Conservation (phyloP, 2,329 filamentous ascomycete species). For the Rutstroemia sp. region DNA sequence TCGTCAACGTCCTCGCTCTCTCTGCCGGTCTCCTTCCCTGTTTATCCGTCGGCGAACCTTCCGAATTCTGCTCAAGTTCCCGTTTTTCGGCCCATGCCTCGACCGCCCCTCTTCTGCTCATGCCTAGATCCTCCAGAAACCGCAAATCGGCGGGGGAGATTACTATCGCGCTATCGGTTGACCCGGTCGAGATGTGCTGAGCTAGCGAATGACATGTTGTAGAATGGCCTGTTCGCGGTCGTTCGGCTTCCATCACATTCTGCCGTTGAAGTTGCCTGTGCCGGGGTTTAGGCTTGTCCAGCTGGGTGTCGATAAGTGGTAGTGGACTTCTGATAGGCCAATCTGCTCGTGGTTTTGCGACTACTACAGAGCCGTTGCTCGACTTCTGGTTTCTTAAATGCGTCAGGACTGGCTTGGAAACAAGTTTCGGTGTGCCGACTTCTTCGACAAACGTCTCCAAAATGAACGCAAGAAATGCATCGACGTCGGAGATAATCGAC, state of each 20-base stretch:
- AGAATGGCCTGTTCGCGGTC: conserved; percentile 4
- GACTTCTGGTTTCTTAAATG: background rate
- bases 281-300: background rate
- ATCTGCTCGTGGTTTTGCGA: background rate
- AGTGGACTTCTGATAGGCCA: background rate
- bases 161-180: conserved; percentile 8
- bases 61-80: background rate
- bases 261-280: background rate
- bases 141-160: background rate
- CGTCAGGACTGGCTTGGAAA: background rate
- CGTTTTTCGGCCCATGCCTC: background rate
- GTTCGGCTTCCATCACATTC: background rate
- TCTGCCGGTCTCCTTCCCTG: conserved; percentile 3
- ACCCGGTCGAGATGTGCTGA: conserved; percentile 4
- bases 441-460: conserved; percentile 36
- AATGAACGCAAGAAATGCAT: conserved; percentile 63
- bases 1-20: conserved; percentile 3
- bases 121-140: background rate
- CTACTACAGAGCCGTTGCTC: background rate
- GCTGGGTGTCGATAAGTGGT: background rate
- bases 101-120: background rate
- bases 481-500: conserved; percentile 70
- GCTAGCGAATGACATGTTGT: background rate
- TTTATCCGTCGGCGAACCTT: background rate
- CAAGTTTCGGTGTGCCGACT: background rate